phyloP scores from a whole-genome alignment of 2,329 filamentous ascomycete species.

The Podosphaera xanthii region DNA sequence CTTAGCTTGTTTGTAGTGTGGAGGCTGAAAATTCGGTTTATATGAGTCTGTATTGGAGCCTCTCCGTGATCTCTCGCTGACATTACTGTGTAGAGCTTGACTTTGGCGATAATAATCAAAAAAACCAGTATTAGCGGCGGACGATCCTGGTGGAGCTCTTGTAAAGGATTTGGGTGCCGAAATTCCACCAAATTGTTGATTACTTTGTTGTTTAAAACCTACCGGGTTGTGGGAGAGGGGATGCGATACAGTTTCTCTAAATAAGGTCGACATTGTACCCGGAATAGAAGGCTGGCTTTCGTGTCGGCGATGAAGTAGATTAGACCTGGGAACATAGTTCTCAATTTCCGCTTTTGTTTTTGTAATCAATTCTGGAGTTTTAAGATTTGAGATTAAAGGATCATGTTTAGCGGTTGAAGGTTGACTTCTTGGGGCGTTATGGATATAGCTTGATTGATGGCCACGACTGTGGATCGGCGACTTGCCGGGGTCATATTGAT shows the following conservation, averaged over 20 bases:
- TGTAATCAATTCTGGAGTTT: not conserved
- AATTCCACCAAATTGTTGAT: not conserved
- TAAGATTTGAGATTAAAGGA: not conserved
- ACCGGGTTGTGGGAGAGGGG: not conserved
- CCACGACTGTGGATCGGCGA: not conserved
- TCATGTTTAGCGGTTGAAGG: not conserved
- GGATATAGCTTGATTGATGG: not conserved
- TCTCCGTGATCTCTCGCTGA: not conserved
- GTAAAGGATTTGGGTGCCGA: not conserved
- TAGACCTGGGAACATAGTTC: not conserved
- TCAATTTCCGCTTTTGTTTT: not conserved
- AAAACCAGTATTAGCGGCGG: not conserved
- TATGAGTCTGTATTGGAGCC: not conserved
- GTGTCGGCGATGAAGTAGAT: not conserved
- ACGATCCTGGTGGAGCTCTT: not conserved
- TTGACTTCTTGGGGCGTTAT: not conserved
- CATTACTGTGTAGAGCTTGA: not conserved
- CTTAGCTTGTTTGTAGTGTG: not conserved
- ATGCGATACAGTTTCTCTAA: not conserved
- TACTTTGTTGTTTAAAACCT: not conserved
- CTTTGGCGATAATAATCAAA: not conserved
- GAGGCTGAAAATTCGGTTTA: not conserved
- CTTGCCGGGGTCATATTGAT: not conserved
- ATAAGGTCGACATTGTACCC: not conserved
- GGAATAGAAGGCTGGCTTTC: not conserved